Evolutionary conservation across 2,329 filamentous ascomycete species (phyloP).

Genomic region (Arachnomyces sp.): DNA sequence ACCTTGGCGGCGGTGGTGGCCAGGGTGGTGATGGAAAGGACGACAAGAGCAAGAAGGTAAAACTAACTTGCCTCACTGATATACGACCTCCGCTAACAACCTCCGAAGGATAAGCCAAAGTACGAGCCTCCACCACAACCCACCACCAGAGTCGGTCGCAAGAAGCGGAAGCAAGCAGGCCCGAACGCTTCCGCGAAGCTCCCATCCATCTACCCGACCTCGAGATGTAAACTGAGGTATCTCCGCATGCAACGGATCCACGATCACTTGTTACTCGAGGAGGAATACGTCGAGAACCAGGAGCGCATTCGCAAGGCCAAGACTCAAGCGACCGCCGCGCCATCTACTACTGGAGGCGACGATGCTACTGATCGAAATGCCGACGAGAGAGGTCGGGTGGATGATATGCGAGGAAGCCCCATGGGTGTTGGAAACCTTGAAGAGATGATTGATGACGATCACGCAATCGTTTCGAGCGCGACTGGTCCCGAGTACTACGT

Average conservation of each 20-base stretch:
- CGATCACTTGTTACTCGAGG: slow-evolving; percentile 91
- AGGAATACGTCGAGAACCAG: slow-evolving; percentile 99
- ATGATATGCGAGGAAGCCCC: slow-evolving; percentile 96
- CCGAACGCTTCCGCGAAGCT: slow-evolving; percentile 93
- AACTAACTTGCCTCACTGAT: not conserved
- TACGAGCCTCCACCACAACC: slow-evolving; percentile 97
- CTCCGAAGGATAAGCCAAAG: slow-evolving; percentile 97
- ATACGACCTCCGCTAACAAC: slow-evolving; percentile 13
- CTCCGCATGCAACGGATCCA: slow-evolving; percentile 98
- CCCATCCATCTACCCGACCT: slow-evolving; percentile 86
- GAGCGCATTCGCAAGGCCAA: slow-evolving; percentile 91
- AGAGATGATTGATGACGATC: slow-evolving; percentile 98
- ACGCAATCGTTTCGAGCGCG: slow-evolving; percentile 94
- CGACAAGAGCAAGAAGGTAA: slow-evolving; percentile 89
- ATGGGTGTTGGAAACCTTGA: slow-evolving; percentile 98
- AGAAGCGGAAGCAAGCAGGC: slow-evolving; percentile 94
- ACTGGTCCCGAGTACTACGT: slow-evolving; percentile 98
- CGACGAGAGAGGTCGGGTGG: slow-evolving; percentile 87
- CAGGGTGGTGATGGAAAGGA: slow-evolving; percentile 67
- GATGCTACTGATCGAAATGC: slow-evolving; percentile 82
- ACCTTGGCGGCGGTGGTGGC: slow-evolving; percentile 67
- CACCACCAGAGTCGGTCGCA: slow-evolving; percentile 91
- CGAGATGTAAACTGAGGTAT: slow-evolving; percentile 93
- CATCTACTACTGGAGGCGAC: slow-evolving; percentile 52
- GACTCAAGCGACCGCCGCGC: slow-evolving; percentile 55